These are phyloP conservation scores for Leishmania gerbilli DNA, from an alignment of 208 protist species.

Conservation along the genomic window DNA sequence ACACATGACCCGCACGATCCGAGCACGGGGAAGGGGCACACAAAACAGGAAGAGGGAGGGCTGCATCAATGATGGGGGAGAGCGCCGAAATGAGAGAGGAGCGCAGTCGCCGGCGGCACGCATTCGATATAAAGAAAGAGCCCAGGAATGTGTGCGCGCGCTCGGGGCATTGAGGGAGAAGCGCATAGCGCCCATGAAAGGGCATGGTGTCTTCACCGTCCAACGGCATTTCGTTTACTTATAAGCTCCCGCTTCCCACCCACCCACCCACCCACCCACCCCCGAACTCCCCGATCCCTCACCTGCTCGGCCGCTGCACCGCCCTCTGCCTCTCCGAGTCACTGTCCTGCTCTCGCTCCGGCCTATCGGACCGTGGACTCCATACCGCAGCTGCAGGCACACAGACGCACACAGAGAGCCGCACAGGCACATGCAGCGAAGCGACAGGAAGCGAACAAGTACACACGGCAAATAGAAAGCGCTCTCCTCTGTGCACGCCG, in stretches of 20 bases:
- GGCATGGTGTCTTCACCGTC: not conserved
- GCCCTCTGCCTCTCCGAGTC: not conserved
- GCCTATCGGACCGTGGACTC: not conserved
- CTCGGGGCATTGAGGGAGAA: not conserved
- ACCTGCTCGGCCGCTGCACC: not conserved
- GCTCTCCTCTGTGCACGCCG: not conserved
- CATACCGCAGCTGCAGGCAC: not conserved
- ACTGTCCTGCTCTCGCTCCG: not conserved
- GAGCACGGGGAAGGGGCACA: not conserved
- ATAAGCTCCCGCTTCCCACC: not conserved
- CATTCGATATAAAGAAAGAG: constrained; percentile 25
- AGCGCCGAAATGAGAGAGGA: not conserved
- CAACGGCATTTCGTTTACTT: not conserved
- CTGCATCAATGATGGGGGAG: not conserved
- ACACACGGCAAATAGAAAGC: no score
- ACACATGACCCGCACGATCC: not conserved
- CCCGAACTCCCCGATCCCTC: not conserved
- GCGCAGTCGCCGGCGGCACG: not conserved
- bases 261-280: not conserved
- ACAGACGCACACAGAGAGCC: not conserved
- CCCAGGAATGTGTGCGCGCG: constrained; percentile 22
- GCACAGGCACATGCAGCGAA: not conserved
- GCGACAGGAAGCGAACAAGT: not conserved
- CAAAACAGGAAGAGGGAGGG: not conserved
- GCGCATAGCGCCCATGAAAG: not conserved